A percentile compares a stretch with the other conserved stretches of the same genome.
Conservation (phyloP, 768 basidiomycete genomes). For the Punctularia strigosozonata region DNA sequence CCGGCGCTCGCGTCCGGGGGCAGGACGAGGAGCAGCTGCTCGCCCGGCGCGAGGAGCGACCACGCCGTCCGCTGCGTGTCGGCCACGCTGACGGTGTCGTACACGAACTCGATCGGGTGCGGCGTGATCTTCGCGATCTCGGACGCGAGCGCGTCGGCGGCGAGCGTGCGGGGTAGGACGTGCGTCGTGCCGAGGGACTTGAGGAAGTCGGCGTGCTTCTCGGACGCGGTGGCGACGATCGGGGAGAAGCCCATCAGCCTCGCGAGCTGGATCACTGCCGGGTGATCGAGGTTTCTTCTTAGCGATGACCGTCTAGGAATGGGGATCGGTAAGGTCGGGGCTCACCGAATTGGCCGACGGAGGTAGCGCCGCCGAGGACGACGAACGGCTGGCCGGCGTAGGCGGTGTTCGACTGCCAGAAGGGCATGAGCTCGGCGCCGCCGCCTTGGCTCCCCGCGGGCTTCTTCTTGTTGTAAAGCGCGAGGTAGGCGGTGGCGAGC, state of each 20-base stretch:
- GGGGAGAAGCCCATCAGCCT: conserved; percentile 19
- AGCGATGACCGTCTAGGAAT: too few species aligned
- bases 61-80: conserved; percentile 14
- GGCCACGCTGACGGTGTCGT: conserved; percentile 12
- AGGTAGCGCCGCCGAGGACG: conserved; percentile 15
- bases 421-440: conserved; percentile 7
- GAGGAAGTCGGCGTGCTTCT: conserved; percentile 12
- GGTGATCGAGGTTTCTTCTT: conserved; percentile 1
- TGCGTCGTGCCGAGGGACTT: conserved; percentile 19
- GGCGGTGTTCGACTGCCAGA: conserved; percentile 12
- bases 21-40: conserved; percentile 7
- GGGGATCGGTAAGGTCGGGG: conserved; percentile 1
- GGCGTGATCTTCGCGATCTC: conserved; percentile 7
- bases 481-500: conserved; percentile 18
- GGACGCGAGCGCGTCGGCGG: conserved; percentile 1
- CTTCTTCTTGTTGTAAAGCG: conserved; percentile 12
- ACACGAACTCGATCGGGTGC: conserved; percentile 13
- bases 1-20: too few species aligned
- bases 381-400: conserved; percentile 14
- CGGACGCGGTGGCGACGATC: conserved; percentile 18
- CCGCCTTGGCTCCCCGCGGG: background rate
- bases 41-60: conserved; percentile 13
- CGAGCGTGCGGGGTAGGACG: conserved; percentile 13
- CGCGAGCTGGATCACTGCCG: conserved; percentile 15
- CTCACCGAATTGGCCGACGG: conserved; percentile 17